Base-by-base conservation (phyloP, 306 rosid genomes). In the Hylodesmum podocarpum region DNA sequence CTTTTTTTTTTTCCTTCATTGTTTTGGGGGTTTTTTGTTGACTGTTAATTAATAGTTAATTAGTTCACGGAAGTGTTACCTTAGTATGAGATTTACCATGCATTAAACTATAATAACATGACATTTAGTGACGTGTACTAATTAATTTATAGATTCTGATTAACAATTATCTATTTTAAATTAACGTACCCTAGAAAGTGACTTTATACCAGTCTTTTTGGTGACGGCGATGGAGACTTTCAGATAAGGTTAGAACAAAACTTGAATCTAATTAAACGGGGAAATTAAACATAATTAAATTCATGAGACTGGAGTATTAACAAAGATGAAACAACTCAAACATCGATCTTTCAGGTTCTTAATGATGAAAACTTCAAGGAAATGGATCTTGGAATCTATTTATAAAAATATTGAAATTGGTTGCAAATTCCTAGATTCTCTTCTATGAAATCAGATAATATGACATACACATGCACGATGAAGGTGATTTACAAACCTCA, bases 131-230 rank as follows among this genome's bases (percentile, higher is more conserved):
- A 69, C 29, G 10, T 61, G 36, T 33, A n/a, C n/a, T n/a, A n/a
- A 61, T 43, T 61, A 14, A 41, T 58, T 59, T 40, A 46, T 41
- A 43, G 49, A 46, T 57, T 39, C 50, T 64, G 29, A 74, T 75
- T 74, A 53, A 24, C 19, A 31, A 43, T 29, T 51, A 37, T 29
- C 31, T 67, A 8, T 67, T 50, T 49, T n/a, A 67, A 64, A 36
- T 11, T 44, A 69, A n/a, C n/a, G n/a, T n/a, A 78, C 78, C 75
- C 78, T 37, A 28, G 82, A 80, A 57, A 76, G 80, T 43, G 66
- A 75, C 79, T 75, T 61, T 34, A 46, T 57, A 18, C 72, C 78
- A 27, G 16, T 50, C 36, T 66, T 64, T 68, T 59, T 9, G 24
- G 41, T 78, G 66, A 79, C 14, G 70, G 69, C 36, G 49, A 53